Conservation (phyloP, 495 filamentous ascomycete species). For the Penicillium taxi region DNA sequence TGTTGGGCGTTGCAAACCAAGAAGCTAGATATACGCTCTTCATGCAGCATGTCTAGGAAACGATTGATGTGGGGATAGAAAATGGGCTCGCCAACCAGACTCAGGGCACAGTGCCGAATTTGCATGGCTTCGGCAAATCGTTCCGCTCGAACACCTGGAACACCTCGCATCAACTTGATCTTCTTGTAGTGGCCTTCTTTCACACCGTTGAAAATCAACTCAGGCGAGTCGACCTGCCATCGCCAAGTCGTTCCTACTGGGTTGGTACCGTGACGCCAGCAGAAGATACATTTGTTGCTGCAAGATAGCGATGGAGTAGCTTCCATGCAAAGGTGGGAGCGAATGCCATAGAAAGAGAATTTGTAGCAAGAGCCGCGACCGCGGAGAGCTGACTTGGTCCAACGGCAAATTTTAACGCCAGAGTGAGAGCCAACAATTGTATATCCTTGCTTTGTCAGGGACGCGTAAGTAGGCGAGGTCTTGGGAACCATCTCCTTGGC, state of each 20-base stretch:
- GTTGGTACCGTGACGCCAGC: slow-evolving; percentile 96
- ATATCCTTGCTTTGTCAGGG: slow-evolving; percentile 94
- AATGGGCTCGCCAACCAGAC: slow-evolving; percentile 88
- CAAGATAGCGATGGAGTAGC: slow-evolving; percentile 90
- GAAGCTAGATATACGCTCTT: slow-evolving; percentile 83
- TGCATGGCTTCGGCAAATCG: slow-evolving; percentile 87
- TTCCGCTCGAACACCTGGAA: slow-evolving; percentile 86
- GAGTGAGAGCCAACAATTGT: slow-evolving; percentile 91
- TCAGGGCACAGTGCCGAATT: slow-evolving; percentile 85
- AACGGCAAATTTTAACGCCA: slow-evolving; percentile 94
- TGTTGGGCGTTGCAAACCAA: slow-evolving; percentile 98
- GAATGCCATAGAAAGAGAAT: slow-evolving; percentile 91
- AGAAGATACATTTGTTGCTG: slow-evolving; percentile 98
- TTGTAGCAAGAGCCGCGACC: slow-evolving; percentile 96
- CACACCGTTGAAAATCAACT: slow-evolving; percentile 80
- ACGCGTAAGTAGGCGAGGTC: slow-evolving; percentile 73
- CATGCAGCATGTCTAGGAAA: slow-evolving; percentile 73
- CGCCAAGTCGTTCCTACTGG: slow-evolving; percentile 94
- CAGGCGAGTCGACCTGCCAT: slow-evolving; percentile 86
- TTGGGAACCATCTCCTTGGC: slow-evolving; percentile 90
- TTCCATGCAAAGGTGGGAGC: slow-evolving; percentile 95
- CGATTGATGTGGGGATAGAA: slow-evolving; percentile 98
- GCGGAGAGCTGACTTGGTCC: slow-evolving; percentile 96
- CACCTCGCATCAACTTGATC: slow-evolving; percentile 92
- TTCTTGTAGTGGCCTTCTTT: slow-evolving; percentile 91